A percentile compares a stretch with the other conserved stretches of the same genome.
Evolutionary conservation across 2,329 filamentous ascomycete species (phyloP).

Genomic region (Fusarium nanum): DNA sequence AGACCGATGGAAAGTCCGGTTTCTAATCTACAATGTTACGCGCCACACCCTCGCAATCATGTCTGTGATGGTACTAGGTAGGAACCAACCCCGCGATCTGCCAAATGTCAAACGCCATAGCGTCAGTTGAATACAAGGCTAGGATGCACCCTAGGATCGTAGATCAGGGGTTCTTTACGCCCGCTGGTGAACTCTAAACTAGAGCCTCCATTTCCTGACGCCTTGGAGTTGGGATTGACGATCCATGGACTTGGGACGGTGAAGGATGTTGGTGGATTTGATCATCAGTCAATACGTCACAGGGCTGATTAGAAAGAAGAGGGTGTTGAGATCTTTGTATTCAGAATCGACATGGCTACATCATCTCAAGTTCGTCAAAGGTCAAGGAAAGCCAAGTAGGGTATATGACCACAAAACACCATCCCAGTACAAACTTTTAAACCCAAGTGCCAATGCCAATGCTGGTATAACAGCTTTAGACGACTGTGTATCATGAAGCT

Average conservation of each 20-base stretch:
- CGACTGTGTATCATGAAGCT: not conserved
- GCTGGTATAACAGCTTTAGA: not conserved
- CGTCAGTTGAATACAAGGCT: constrained; percentile 3
- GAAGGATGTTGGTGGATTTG: not conserved
- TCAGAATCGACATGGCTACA: constrained; percentile 35
- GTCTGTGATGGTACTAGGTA: not conserved
- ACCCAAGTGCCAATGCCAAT: not conserved
- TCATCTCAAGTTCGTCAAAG: constrained; percentile 26
- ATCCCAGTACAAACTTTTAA: constrained; percentile 4
- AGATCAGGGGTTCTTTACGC: constrained; percentile 2
- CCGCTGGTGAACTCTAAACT: constrained; percentile 5
- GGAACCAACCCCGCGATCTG: not conserved
- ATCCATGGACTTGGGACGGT: constrained; percentile 10
- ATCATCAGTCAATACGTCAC: constrained; percentile 11
- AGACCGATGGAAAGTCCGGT: not conserved
- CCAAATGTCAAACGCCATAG: constrained; percentile 12
- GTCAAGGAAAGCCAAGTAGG: constrained; percentile 36
- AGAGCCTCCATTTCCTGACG: not conserved
- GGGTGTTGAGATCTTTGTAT: constrained; percentile 13
- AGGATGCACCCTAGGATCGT: not conserved
- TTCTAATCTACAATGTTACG: not conserved
- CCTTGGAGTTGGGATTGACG: not conserved
- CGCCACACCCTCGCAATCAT: not conserved
- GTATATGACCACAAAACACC: constrained; percentile 41
- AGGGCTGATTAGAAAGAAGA: not conserved